A percentile compares a stretch with the other conserved stretches of the same genome.
Evolutionary conservation across 441 rosid genomes (phyloP).

Genomic region (Arabidopsis lyrata): DNA sequence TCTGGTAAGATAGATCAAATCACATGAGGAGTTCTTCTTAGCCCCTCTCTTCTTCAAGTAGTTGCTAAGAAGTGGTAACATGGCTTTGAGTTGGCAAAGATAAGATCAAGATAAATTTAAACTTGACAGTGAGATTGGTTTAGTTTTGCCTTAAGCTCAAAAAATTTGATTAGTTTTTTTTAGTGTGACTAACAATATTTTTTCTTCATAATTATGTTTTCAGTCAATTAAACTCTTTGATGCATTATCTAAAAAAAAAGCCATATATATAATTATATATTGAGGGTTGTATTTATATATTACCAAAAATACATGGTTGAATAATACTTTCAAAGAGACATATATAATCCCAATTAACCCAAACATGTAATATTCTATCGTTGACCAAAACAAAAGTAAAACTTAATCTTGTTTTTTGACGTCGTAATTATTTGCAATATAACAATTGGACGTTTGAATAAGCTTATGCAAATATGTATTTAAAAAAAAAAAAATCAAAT

Average conservation of each 20-base stretch:
- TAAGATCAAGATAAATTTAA: conserved; percentile 10
- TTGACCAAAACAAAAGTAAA: not conserved
- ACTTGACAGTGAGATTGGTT: not conserved
- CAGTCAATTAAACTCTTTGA: not conserved
- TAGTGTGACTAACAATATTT: not conserved
- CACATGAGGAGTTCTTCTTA: conserved; percentile 23
- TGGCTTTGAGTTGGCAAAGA: conserved; percentile 41
- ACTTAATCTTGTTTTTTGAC: too few species aligned
- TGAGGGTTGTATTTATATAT: too few species aligned
- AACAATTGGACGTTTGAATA: too few species aligned
- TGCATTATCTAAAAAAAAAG: not conserved
- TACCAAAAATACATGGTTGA: not conserved
- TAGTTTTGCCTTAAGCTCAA: not conserved
- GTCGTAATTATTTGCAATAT: too few species aligned
- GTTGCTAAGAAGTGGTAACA: conserved; percentile 45
- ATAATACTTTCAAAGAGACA: too few species aligned
- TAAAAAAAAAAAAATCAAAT: too few species aligned
- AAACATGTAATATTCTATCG: not conserved
- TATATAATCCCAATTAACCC: too few species aligned
- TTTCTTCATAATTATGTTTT: not conserved
- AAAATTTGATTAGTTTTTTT: not conserved
- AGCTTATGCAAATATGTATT: too few species aligned
- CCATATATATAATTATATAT: too few species aligned
- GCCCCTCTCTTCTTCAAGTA: conserved; percentile 30
- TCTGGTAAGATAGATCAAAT: conserved; percentile 16